These are phyloP conservation scores for Ustilago tritici DNA, from an alignment of 1,284 basidiomycete species.

Conservation along the genomic window DNA sequence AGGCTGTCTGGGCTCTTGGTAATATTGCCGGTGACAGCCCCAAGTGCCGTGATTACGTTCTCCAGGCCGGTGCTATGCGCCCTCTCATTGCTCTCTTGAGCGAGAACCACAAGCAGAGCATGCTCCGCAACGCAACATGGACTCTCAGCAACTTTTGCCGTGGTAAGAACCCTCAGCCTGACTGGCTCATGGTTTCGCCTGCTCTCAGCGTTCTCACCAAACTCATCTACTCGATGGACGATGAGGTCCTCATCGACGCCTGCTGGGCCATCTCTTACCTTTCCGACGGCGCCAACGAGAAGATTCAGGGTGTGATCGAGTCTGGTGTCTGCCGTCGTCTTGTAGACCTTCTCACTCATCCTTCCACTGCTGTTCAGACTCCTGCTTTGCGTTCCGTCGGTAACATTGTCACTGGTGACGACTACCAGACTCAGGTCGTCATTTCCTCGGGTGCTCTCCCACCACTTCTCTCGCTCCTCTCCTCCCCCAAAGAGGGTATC, in stretches of 20 bases:
- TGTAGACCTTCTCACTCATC: constrained; percentile 95
- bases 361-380: constrained; percentile 97
- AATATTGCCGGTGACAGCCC: constrained; percentile 69
- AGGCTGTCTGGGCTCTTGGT: constrained; percentile 69
- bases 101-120: constrained; percentile 70
- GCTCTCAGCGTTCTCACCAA: constrained; percentile 96
- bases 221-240: constrained; percentile 98
- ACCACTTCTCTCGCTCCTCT: constrained; percentile 89
- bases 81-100: constrained; percentile 66
- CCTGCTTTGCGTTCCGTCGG: constrained; percentile 97
- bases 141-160: constrained; percentile 70
- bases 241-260: constrained; percentile 98
- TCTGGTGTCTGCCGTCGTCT: constrained; percentile 96
- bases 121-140: constrained; percentile 70
- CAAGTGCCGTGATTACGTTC: constrained; percentile 68
- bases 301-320: constrained; percentile 99
- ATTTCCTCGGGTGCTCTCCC: constrained; percentile 95
- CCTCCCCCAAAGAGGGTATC: constrained; percentile 95
- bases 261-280: constrained; percentile 99
- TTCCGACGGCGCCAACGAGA: constrained; percentile 98
- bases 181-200: constrained; percentile 77
- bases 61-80: constrained; percentile 64
- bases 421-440: constrained; percentile 97
- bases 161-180: constrained; percentile 69
- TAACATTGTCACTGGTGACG: constrained; percentile 98